Percentiles rank a stretch among this genome's conserved stretches.
phyloP scores from a whole-genome alignment of 495 filamentous ascomycete species.

The Trypethelium eluteriae region DNA sequence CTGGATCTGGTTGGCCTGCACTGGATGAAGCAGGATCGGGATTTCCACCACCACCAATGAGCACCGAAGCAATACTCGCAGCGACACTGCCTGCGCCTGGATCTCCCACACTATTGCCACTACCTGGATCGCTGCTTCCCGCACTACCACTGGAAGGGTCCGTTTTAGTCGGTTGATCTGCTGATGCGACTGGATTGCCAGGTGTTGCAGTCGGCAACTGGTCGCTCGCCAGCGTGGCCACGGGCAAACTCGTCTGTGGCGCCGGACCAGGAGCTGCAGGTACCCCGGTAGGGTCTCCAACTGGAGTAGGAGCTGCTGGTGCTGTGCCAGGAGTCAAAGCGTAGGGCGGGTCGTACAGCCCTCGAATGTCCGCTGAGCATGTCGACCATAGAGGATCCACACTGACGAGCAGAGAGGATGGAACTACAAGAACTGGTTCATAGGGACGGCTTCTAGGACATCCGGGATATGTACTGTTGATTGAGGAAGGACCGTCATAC shows the following conservation, averaged over 20 bases:
- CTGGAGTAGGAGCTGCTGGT: neutral
- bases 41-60: neutral
- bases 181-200: neutral
- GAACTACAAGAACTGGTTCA: constrained; percentile 6
- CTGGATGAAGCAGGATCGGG: neutral
- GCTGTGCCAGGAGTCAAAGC: neutral
- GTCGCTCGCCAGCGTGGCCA: neutral
- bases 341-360: constrained; percentile 9
- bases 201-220: neutral
- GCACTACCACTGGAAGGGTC: neutral
- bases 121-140: neutral
- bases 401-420: constrained; percentile 1
- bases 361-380: constrained; percentile 8
- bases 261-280: neutral
- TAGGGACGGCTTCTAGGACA: constrained; percentile 7
- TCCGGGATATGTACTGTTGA: neutral
- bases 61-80: neutral
- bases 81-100: neutral
- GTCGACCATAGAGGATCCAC: constrained; percentile 11
- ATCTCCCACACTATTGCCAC: neutral
- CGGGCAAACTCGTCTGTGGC: neutral
- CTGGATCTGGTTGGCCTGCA: neutral
- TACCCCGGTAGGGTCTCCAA: neutral
- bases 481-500: neutral
- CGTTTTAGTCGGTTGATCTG: neutral